Evolutionary conservation across 2,329 filamentous ascomycete species (phyloP), one percentile per base, ranked within the genome.

Genomic region (Fonsecaea erecta): DNA sequence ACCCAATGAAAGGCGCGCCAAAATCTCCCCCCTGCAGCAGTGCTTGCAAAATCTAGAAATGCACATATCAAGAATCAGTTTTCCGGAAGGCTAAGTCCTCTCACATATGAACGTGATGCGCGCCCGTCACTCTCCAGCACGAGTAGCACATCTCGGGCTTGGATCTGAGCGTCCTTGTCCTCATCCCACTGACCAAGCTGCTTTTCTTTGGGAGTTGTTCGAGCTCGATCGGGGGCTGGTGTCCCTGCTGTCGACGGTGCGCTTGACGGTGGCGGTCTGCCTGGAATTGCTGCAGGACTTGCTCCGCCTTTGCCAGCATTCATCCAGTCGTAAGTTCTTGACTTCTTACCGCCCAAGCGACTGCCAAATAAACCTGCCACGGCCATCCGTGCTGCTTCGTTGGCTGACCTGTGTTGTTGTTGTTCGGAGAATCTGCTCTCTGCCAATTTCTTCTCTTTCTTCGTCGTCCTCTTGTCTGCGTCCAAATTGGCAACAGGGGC

Each of bases 401-500:
- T 97, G 28, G 94, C 92, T 68, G 89, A 90, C 24, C 88, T 87
- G 70, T 94, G 92, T 70, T 89, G 90, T 64, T 89, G 89, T 18
- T 90, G 90, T 73, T 96, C 92, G 0, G 88, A 90, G 24, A 89
- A 85, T 71, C 90, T 91, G 2, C 83, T 82, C 65, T 92, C 89
- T n/a, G 88, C 86, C 70, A 90, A 84, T 69, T 88, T 90, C 77
- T 89, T 92, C 76, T 97, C 93, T 79, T 97, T 97, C 83, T 97
- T 97, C 3, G 90, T 90, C 58, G 91, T 84, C 76, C 93, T 94
- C 70, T 80, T 80, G 60, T 90, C 88, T 0, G 88, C 85, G 0
- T 88, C 86, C 48, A 75, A 73, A n/a, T 21, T 24, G n/a, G 80
- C 75, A 3, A 77, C 69, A 24, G 67, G 53, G 1, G 52, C 62